Percentiles rank a stretch among this genome's conserved stretches.
Evolutionary conservation across 148 eudicot species (phyloP).

Genomic region (Camellia lanceoleosa): DNA sequence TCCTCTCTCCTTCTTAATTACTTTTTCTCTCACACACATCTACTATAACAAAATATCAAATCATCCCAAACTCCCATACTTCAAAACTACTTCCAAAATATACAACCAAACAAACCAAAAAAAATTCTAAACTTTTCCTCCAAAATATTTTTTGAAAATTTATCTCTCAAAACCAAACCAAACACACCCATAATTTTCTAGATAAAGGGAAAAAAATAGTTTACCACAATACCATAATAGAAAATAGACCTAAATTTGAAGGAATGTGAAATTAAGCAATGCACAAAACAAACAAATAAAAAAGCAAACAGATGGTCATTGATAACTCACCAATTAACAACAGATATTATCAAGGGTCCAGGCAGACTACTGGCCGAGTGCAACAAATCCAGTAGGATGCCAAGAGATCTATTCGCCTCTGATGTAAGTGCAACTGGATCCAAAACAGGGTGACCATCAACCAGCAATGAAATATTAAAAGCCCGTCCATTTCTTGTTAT

Average conservation of each 20-base stretch:
- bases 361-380: slow-evolving; percentile 56
- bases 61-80: too few species aligned
- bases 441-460: slow-evolving; percentile 69
- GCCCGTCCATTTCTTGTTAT: slow-evolving; percentile 33
- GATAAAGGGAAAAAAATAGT: neutral
- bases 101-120: too few species aligned
- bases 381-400: slow-evolving; percentile 54
- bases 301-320: neutral
- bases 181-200: too few species aligned
- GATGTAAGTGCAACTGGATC: slow-evolving; percentile 52
- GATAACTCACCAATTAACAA: slow-evolving; percentile 81
- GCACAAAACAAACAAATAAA: neutral
- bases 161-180: too few species aligned
- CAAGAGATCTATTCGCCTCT: slow-evolving; percentile 59
- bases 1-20: too few species aligned
- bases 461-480: slow-evolving; percentile 71
- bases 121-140: too few species aligned
- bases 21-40: too few species aligned
- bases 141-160: too few species aligned
- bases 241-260: neutral
- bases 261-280: neutral
- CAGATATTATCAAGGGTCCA: slow-evolving; percentile 69
- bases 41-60: too few species aligned
- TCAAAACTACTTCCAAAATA: too few species aligned
- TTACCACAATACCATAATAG: slow-evolving; percentile 18